These are phyloP conservation scores for Haberlea rhodopensis DNA, from an alignment of 257 asterid species.

Conservation along the genomic window DNA sequence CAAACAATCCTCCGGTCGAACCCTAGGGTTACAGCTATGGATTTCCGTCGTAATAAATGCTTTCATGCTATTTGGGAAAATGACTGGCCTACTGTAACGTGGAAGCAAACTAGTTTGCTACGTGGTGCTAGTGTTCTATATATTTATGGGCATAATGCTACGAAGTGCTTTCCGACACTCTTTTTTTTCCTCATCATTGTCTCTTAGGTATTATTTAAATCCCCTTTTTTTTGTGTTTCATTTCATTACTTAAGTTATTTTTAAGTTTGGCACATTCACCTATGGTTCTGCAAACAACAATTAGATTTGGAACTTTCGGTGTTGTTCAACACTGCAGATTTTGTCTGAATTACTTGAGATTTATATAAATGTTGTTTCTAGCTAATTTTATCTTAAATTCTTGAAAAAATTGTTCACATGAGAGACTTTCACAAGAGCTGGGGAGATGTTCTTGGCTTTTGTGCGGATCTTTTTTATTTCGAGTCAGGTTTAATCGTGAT, in stretches of 20 bases:
- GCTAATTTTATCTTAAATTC: not conserved
- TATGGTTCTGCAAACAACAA: not conserved
- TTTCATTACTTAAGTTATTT: not conserved
- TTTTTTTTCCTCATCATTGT: not conserved
- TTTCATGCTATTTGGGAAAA: not conserved
- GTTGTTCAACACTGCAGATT: not conserved
- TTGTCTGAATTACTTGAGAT: not conserved
- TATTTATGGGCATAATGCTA: not conserved
- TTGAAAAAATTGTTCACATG: too few relatives aligned
- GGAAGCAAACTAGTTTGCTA: not conserved
- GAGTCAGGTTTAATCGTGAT: too few relatives aligned
- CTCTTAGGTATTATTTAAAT: not conserved
- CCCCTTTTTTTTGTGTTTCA: not conserved
- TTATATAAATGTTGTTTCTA: not conserved
- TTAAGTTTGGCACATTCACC: not conserved
- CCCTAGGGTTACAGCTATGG: conserved; percentile 16
- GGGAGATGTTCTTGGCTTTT: too few relatives aligned
- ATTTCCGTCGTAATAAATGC: not conserved
- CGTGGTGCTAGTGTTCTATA: not conserved
- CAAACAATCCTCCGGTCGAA: conserved; percentile 34
- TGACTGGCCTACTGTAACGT: too few relatives aligned
- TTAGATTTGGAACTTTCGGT: not conserved
- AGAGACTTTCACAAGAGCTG: not conserved
- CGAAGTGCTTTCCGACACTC: not conserved
- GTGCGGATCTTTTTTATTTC: not conserved